Conservation (phyloP, 1,139 yeast genomes). For the Geotrichum reessii region DNA sequence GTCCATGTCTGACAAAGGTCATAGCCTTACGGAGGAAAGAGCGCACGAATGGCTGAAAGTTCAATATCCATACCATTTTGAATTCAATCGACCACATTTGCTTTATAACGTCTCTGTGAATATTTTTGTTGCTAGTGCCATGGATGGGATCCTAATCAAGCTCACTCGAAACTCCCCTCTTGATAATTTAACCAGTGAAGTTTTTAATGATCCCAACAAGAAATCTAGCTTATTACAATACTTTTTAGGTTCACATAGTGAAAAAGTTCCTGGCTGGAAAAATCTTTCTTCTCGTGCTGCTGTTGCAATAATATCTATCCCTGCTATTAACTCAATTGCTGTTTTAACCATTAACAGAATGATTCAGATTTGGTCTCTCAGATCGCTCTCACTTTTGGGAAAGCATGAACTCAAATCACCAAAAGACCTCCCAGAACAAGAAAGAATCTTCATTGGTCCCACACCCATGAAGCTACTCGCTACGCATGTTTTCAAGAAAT, state of each 20-base stretch:
- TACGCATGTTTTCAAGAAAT: slow-evolving; percentile 7
- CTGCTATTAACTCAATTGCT: slow-evolving; percentile 29
- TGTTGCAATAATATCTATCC: background rate
- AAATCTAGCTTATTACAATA: background rate
- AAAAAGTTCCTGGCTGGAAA: background rate
- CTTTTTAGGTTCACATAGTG: background rate
- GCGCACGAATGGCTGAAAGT: slow-evolving; percentile 29
- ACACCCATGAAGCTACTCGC: slow-evolving; percentile 12
- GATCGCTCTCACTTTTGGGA: slow-evolving; percentile 19
- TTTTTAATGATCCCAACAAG: slow-evolving; percentile 26
- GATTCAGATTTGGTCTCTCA: slow-evolving; percentile 32
- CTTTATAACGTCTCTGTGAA: slow-evolving; percentile 45
- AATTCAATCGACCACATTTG: slow-evolving; percentile 56
- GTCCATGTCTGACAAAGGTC: background rate
- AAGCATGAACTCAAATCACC: slow-evolving; percentile 11
- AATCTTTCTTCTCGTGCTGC: background rate
- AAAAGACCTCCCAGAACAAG: background rate
- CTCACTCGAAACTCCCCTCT: slow-evolving; percentile 42
- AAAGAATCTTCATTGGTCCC: slow-evolving; percentile 13
- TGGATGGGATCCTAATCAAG: slow-evolving; percentile 58
- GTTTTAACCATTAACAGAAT: slow-evolving; percentile 30
- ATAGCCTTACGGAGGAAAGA: slow-evolving; percentile 21
- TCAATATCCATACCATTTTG: slow-evolving; percentile 61
- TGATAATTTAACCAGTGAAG: slow-evolving; percentile 21
- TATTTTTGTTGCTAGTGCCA: slow-evolving; percentile 50